A percentile compares a stretch with the other conserved stretches of the same genome.
phyloP scores from a whole-genome alignment of 139 green algal species.

The Chlorella sp. region DNA sequence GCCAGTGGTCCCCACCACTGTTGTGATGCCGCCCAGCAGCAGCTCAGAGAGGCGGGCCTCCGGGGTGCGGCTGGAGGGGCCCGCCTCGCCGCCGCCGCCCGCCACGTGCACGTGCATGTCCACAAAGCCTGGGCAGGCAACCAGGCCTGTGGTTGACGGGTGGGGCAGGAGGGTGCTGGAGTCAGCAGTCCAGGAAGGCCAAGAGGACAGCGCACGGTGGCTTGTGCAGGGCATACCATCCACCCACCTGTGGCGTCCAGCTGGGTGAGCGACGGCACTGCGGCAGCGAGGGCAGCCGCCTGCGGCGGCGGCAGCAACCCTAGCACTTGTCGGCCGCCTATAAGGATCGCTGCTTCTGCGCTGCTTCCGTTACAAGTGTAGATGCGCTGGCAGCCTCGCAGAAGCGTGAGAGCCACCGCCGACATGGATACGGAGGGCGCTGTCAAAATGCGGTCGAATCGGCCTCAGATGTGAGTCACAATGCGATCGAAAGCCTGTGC shows the following conservation, averaged over 20 bases:
- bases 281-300: background rate
- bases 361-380: too few species aligned
- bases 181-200: too few species aligned
- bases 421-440: too few species aligned
- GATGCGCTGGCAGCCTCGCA: too few species aligned
- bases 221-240: too few species aligned
- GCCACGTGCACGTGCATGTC: slow-evolving; percentile 52
- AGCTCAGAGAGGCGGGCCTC: slow-evolving; percentile 45
- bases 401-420: too few species aligned
- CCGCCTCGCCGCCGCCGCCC: slow-evolving; percentile 36
- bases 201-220: too few species aligned
- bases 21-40: slow-evolving; percentile 54
- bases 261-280: background rate
- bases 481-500: too few species aligned
- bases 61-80: slow-evolving; percentile 37
- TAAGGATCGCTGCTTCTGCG: background rate
- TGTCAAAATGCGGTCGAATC: too few species aligned
- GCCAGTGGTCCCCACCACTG: slow-evolving; percentile 50
- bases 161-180: too few species aligned
- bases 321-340: background rate
- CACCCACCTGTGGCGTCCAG: background rate
- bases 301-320: background rate
- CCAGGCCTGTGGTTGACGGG: too few species aligned
- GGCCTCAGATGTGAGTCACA: too few species aligned
- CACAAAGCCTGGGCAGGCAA: slow-evolving; percentile 39